These are phyloP conservation scores for Suillus plorans DNA, from an alignment of 768 basidiomycete genomes.

Conservation along the genomic window DNA sequence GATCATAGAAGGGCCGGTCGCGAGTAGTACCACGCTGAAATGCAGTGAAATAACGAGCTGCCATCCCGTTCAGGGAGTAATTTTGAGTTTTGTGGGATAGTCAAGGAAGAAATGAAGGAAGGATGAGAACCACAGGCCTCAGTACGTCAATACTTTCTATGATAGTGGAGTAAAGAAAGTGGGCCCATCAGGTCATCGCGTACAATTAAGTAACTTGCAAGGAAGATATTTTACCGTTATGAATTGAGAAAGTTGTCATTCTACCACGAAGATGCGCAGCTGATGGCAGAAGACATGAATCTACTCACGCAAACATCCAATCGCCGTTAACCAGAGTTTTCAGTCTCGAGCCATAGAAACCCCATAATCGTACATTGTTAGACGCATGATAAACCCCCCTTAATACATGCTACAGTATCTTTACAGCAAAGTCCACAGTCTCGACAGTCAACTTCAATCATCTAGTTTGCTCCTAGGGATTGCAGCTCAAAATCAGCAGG, in stretches of 20 bases:
- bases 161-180: slow-evolving; percentile 5
- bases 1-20: slow-evolving; percentile 1
- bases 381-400: neutral
- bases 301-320: neutral
- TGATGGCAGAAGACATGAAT: too few species aligned
- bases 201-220: slow-evolving; percentile 1
- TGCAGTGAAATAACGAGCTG: slow-evolving; percentile 8
- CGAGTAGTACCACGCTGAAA: slow-evolving; percentile 11
- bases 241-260: neutral
- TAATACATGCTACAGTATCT: neutral
- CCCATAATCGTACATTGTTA: neutral
- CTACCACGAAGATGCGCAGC: slow-evolving; percentile 1
- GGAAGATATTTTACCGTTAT: slow-evolving; percentile 1
- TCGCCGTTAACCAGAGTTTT: neutral
- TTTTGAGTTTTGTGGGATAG: neutral
- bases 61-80: neutral
- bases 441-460: neutral
- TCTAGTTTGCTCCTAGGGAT: slow-evolving; percentile 41
- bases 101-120: slow-evolving; percentile 3
- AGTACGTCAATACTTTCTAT: neutral
- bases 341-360: neutral
- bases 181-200: neutral
- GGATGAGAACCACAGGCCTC: slow-evolving; percentile 1
- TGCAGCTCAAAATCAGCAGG: slow-evolving; percentile 75
- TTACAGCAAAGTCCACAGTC: neutral